These are phyloP conservation scores for Tothia fuscella DNA, from an alignment of 2,329 filamentous ascomycete species.

Conservation along the genomic window DNA sequence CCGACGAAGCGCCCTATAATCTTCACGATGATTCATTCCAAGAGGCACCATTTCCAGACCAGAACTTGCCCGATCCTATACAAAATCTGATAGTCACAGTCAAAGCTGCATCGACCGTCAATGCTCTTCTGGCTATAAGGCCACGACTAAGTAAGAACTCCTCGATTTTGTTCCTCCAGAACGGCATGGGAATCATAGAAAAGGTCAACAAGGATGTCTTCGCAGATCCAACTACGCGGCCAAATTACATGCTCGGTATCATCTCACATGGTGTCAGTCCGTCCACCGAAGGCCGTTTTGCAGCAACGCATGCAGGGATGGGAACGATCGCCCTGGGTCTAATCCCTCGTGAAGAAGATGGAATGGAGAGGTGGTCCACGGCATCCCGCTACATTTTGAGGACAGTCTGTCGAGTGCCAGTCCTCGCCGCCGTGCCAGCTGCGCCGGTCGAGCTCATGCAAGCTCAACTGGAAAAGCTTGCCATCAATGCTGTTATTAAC, in stretches of 20 bases:
- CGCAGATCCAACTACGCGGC: constrained; percentile 49
- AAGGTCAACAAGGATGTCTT: constrained; percentile 62
- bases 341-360: constrained; percentile 28
- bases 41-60: constrained; percentile 12
- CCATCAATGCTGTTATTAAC: constrained; percentile 66
- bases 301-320: constrained; percentile 44
- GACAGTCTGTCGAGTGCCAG: constrained; percentile 47
- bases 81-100: constrained; percentile 66
- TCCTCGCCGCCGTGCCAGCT: constrained; percentile 49
- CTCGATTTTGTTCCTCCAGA: constrained; percentile 65
- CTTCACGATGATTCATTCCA: constrained; percentile 14
- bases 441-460: constrained; percentile 51
- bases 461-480: constrained; percentile 66
- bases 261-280: constrained; percentile 46
- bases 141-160: constrained; percentile 55
- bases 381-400: constrained; percentile 3
- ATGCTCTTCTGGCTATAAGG: constrained; percentile 53
- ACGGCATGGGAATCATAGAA: constrained; percentile 77
- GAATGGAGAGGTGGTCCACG: constrained; percentile 12
- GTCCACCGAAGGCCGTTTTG: constrained; percentile 32
- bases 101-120: constrained; percentile 59
- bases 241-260: constrained; percentile 64
- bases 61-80: constrained; percentile 37
- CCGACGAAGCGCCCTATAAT: not conserved
- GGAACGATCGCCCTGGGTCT: constrained; percentile 48